Evolutionary conservation across 2,329 filamentous ascomycete species (phyloP), one percentile per base, ranked within the genome.

Genomic region (Colletotrichum coccodes): DNA sequence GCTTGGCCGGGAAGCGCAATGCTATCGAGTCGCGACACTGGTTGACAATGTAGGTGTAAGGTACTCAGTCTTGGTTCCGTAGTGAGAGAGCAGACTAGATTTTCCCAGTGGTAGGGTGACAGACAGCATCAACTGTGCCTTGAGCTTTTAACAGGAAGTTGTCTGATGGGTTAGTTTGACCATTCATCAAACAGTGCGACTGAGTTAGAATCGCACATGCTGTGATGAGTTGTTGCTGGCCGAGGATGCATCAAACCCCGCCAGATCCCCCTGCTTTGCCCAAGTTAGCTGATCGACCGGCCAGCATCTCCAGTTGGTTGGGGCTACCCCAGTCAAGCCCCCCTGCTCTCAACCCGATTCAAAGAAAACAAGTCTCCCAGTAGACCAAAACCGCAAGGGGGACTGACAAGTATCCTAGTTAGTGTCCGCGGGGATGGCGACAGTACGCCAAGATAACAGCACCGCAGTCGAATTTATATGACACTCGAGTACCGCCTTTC

Each of bases 241-340:
- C 32, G 28, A 30, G 32, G 11, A 28, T 23, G 16, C 5, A 11
- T 14, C 21, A 7, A 28, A 30, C 54, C 46, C 16, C n/a, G 50
- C 9, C 36, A 6, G 34, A 26, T 21, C 8, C 16, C 16, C n/a
- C n/a, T 30, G n/a, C 4, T 11, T 3, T 18, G 26, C n/a, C 14
- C 9, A 53, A 56, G 63, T 66, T 66, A 40, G 46, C 63, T 57
- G 63, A 66, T 66, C 47, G 61, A 60, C 61, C 56, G 63, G 63
- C 30, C 40, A 66, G 61, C 63, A 21, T 30, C 11, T 0, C 2
- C 3, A n/a, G 3, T 18, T 7, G 12, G 34, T 49, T 5, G 18
- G 63, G 57, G 57, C 34, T 0, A 38, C 40, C 57, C 63, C 57
- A 14, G 49, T 14, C 42, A 1, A 6, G 7, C 32, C 14, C 44